These are phyloP conservation scores for Podospora appendiculata DNA, from an alignment of 495 filamentous ascomycete genomes.

Conservation along the genomic window DNA sequence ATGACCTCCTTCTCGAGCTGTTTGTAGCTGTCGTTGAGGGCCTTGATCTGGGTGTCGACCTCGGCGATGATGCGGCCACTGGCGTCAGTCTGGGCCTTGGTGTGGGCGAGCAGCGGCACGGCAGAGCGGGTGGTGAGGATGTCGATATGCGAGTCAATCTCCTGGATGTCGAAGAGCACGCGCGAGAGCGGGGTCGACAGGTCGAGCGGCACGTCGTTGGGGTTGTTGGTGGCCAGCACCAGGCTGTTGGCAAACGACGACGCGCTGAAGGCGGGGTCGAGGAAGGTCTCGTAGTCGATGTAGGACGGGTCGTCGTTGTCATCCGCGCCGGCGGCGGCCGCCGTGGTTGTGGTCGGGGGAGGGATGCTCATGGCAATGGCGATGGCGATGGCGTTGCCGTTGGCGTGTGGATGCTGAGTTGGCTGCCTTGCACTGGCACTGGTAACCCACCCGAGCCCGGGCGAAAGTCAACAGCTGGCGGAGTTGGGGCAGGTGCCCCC, in stretches of 20 bases:
- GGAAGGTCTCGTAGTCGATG: constrained; percentile 92
- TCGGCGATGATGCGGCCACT: constrained; percentile 60
- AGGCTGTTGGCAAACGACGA: constrained; percentile 79
- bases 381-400: not conserved
- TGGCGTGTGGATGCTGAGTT: not conserved
- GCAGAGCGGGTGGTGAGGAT: constrained; percentile 77
- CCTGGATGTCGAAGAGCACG: constrained; percentile 94
- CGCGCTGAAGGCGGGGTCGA: constrained; percentile 75
- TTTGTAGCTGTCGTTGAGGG: constrained; percentile 74
- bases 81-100: constrained; percentile 60
- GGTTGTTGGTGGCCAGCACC: constrained; percentile 84
- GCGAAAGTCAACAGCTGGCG: not conserved
- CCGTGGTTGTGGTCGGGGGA: constrained; percentile 8
- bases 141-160: constrained; percentile 94
- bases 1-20: constrained; percentile 77
- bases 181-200: constrained; percentile 88
- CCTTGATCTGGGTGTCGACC: constrained; percentile 66
- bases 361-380: not conserved
- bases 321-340: constrained; percentile 8
- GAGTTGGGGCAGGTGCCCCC: not conserved
- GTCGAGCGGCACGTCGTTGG: constrained; percentile 81
- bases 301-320: constrained; percentile 63
- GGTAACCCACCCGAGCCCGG: not conserved
- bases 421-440: not conserved
- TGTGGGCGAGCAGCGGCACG: constrained; percentile 74